These are phyloP conservation scores for Phytophthora vignae DNA, from an alignment of 352 stramenopile genomes.

Conservation along the genomic window DNA sequence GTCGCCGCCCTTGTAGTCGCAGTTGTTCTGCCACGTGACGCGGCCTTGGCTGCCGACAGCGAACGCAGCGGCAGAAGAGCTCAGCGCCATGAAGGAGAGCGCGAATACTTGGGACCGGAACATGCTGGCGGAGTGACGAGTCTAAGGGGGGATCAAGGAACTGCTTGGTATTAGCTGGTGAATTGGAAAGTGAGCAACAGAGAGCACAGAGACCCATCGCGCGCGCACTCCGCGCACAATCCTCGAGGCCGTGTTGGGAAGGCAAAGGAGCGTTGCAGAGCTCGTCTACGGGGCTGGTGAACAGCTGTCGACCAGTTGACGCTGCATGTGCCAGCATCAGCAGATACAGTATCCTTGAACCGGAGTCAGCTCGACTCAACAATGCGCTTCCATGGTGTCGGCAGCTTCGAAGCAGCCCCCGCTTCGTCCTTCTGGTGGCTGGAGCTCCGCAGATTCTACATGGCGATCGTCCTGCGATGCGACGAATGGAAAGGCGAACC, in stretches of 20 bases:
- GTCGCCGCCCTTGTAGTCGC: slow-evolving; percentile 52
- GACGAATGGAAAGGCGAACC: neutral
- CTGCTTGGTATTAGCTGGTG: slow-evolving; percentile 8
- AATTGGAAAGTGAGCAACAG: slow-evolving; percentile 36
- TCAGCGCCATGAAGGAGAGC: slow-evolving; percentile 17
- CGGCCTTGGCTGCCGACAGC: slow-evolving; percentile 43
- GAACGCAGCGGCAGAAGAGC: slow-evolving; percentile 24
- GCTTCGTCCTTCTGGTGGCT: slow-evolving; percentile 18
- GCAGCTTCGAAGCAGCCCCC: neutral
- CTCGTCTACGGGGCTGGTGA: slow-evolving; percentile 8
- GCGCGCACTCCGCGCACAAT: slow-evolving; percentile 2
- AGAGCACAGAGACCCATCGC: slow-evolving; percentile 22
- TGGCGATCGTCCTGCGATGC: neutral
- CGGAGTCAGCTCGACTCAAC: slow-evolving; percentile 9
- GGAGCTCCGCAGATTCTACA: slow-evolving; percentile 20
- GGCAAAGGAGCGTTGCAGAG: slow-evolving; percentile 24
- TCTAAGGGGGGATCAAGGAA: neutral
- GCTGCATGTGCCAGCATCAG: slow-evolving; percentile 15
- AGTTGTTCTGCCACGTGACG: slow-evolving; percentile 59
- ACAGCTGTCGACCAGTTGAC: slow-evolving; percentile 32
- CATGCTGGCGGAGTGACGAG: slow-evolving; percentile 17
- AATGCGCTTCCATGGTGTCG: neutral
- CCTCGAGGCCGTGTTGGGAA: slow-evolving; percentile 10
- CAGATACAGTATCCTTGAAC: slow-evolving; percentile 19
- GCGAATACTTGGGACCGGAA: slow-evolving; percentile 18